phyloP scores from a whole-genome alignment of 371 early-diverging fungal genomes.

The Syncephalastrum contaminatum region DNA sequence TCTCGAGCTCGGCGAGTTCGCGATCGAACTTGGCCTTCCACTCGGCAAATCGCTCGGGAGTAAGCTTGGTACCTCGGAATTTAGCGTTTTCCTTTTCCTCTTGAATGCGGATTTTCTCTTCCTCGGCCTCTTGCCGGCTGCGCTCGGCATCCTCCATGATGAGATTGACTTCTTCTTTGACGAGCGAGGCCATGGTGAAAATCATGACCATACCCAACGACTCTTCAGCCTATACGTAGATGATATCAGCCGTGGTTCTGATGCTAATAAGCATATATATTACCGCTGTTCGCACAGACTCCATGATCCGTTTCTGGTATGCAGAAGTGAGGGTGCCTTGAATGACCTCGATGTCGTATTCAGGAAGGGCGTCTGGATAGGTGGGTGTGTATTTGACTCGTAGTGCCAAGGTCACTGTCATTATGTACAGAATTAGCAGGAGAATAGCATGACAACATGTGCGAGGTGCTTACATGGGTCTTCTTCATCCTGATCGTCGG shows the following conservation, averaged over 20 bases:
- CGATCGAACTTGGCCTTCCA: constrained; percentile 83
- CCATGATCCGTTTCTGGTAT: constrained; percentile 48
- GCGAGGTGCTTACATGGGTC: constrained; percentile 40
- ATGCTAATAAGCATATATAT: not conserved
- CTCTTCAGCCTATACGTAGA: constrained; percentile 58
- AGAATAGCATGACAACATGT: not conserved
- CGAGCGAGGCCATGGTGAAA: constrained; percentile 77
- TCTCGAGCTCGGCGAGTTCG: constrained; percentile 67
- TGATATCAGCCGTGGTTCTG: not conserved
- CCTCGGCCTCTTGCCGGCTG: constrained; percentile 51
- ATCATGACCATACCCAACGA: constrained; percentile 92
- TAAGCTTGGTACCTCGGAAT: constrained; percentile 86
- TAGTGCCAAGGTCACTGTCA: constrained; percentile 53
- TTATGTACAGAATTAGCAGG: no score
- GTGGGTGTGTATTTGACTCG: constrained; percentile 78
- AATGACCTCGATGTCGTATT: constrained; percentile 57
- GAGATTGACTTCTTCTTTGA: constrained; percentile 75
- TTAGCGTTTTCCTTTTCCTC: constrained; percentile 80
- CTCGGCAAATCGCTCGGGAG: constrained; percentile 68
- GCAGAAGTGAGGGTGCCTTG: constrained; percentile 47
- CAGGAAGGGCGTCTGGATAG: constrained; percentile 87
- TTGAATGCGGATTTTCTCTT: constrained; percentile 62
- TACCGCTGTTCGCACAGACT: constrained; percentile 49
- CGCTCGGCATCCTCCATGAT: constrained; percentile 56
- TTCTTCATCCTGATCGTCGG: constrained; percentile 60